Evolutionary conservation across 352 stramenopile species (phyloP), one percentile per base, ranked within the genome.

Genomic region (Pseudoperonospora humuli): DNA sequence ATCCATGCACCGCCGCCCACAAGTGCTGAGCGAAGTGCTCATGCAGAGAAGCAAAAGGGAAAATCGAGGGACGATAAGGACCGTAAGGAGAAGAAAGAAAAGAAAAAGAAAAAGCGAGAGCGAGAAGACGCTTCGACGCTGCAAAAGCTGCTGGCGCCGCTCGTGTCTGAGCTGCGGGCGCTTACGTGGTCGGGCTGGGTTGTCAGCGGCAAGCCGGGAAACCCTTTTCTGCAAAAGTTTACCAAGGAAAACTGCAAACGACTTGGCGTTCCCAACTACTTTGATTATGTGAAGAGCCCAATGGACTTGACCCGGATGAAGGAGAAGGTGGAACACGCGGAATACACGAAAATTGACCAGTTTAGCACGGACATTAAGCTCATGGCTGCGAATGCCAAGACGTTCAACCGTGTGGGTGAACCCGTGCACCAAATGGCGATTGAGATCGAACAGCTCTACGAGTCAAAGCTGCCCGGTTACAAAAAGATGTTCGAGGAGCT

Each of bases 271-370:
- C 73, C 75, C 21, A 88, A 88, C 44, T 92, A 89, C 57, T 92
- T 92, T 75, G 75, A 89, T 59, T 92, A 75, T 48, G 65, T 92
- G 34, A 74, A 75, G 44, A 73, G 56, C 37, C 76, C 80, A 3
- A 92, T 92, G 80, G 80, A 92, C 37, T 56, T 92, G 27, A 92
- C 77, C 18, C 71, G 75, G 7, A 82, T 90, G 61, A 92, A 89
- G 59, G 74, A 88, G 33, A 86, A 88, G 49, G 70, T 86, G 24
- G 75, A 87, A 32, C 74, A 62, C 7, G 68, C 70, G 25, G 75
- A 88, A 53, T 92, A 92, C 50, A 55, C 61, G 7, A 71, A 75
- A 41, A 75, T 92, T 37, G 73, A 88, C 11, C 77, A 90, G 64
- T 83, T 92, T 45, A 71, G 72, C 21, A 50, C 37, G 15, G 80